Evolutionary conservation across 2,329 filamentous ascomycete genomes (phyloP).

Genomic region (Coniochaeta hoffmannii): DNA sequence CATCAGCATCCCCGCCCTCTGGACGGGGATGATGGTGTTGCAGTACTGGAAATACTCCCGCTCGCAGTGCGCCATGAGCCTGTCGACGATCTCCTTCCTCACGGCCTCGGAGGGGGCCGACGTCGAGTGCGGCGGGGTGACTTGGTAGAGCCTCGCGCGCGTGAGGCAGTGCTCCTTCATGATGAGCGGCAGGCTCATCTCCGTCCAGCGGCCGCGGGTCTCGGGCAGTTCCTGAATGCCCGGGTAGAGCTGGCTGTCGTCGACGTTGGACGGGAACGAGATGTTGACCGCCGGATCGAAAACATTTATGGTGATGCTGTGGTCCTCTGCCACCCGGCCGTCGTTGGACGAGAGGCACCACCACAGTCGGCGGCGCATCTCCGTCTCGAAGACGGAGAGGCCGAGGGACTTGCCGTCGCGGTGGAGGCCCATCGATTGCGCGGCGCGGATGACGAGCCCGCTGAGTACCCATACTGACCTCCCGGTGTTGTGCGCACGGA

Average conservation of each 20-base stretch:
- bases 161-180: conserved; percentile 42
- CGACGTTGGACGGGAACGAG: conserved; percentile 47
- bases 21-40: conserved; percentile 10
- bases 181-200: conserved; percentile 49
- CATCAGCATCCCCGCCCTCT: conserved; percentile 4
- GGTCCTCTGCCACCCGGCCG: conserved; percentile 47
- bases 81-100: conserved; percentile 10
- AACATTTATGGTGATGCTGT: conserved; percentile 30
- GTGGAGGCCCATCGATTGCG: conserved; percentile 33
- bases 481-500: conserved; percentile 24
- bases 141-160: conserved; percentile 35
- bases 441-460: conserved; percentile 37
- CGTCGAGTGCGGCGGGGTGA: conserved; percentile 19
- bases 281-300: conserved; percentile 39
- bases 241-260: conserved; percentile 44
- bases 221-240: conserved; percentile 38
- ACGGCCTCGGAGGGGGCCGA: conserved; percentile 14
- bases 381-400: conserved; percentile 42
- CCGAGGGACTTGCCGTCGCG: conserved; percentile 35
- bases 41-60: conserved; percentile 5
- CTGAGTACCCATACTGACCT: conserved; percentile 31
- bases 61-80: background rate
- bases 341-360: conserved; percentile 48
- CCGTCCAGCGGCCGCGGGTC: conserved; percentile 43
- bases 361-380: conserved; percentile 46